phyloP scores from a whole-genome alignment of 2,329 filamentous ascomycete genomes.

The Hypoxylon sp. region DNA sequence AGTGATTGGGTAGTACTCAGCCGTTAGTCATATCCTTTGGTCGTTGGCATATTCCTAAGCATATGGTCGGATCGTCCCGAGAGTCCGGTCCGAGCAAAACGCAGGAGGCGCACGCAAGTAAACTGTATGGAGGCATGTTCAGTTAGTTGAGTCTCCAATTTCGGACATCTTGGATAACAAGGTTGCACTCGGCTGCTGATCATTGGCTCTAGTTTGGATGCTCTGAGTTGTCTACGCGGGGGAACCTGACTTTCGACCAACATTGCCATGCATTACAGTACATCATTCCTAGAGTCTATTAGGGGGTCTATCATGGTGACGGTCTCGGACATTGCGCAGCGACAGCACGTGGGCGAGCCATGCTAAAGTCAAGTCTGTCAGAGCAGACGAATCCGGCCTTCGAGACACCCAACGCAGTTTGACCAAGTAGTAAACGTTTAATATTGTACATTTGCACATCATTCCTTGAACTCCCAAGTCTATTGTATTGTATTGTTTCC shows the following conservation, averaged over 20 bases:
- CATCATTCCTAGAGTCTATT: not conserved
- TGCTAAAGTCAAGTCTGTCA: slow-evolving; percentile 21
- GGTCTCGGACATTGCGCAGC: not conserved
- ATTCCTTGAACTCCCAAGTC: slow-evolving; percentile 26
- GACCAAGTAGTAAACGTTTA: slow-evolving; percentile 30
- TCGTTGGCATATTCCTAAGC: too few relatives aligned
- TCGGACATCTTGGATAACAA: slow-evolving; percentile 8
- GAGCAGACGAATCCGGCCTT: slow-evolving; percentile 27
- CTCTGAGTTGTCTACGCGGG: not conserved
- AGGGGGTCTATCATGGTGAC: not conserved
- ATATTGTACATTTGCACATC: slow-evolving; percentile 36
- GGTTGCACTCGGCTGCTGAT: slow-evolving; percentile 4
- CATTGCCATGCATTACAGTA: not conserved
- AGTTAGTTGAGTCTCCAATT: not conserved
- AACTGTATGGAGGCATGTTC: not conserved
- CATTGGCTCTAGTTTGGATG: not conserved
- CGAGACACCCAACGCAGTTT: slow-evolving; percentile 29
- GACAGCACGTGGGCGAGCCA: not conserved
- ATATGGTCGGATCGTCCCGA: slow-evolving; percentile 6
- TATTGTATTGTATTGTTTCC: slow-evolving; percentile 10
- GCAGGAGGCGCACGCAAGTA: not conserved
- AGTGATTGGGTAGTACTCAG: too few relatives aligned
- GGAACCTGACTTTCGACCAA: not conserved
- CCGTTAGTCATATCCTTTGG: too few relatives aligned
- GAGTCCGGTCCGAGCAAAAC: not conserved